Base-by-base conservation (phyloP, 495 filamentous ascomycete genomes). In the Xylaria acuta region DNA sequence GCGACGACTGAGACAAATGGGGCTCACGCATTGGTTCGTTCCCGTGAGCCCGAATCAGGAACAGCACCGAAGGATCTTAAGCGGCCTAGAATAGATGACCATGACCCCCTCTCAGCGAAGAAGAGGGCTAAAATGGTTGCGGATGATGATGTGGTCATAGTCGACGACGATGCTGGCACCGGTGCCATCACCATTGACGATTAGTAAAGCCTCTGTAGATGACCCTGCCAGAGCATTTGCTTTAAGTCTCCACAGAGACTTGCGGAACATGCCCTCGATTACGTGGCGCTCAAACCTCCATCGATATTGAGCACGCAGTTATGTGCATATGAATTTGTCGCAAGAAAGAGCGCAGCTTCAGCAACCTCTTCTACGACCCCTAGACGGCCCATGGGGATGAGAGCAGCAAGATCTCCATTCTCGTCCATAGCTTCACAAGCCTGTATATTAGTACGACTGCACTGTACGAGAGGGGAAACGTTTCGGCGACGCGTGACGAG, bases 261-360 rank as follows among this genome's bases (percentile, higher is more conserved):
- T 40, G 20, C 20, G 27, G 36, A 25, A 53, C 18, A 56, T 49
- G 8, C 2, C 68, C n/a, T 72, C 30, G 73, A 54, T 78, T 76
- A 92, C 25, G 86, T 81, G 18, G 91, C 92, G 75, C 92, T 94
- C 67, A 95, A 76, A 1, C 94, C 94, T 22, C 94, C 94, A 78
- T 97, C 94, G n/a, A 97, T 84, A 75, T 93, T 94, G 11, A 97
- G 84, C 34, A 94, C 87, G 81, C 93, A 94, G 69, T 95, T 95
- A 76, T 94, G 94, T 11, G 92, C 90, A 78, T 94, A 97, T 56
- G 88, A 78, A 79, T 94, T 96, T 38, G 83, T 84, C n/a, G 88
- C 91, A 22, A 97, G 86, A 79, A 96, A 97, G 38, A 89, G 80
- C 54, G 90, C 93, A 59, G 93, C 93, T 71, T 94, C 90, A n/a